Base-by-base conservation (phyloP, 1,139 yeast genomes). In the Kodamaea anthophila region DNA sequence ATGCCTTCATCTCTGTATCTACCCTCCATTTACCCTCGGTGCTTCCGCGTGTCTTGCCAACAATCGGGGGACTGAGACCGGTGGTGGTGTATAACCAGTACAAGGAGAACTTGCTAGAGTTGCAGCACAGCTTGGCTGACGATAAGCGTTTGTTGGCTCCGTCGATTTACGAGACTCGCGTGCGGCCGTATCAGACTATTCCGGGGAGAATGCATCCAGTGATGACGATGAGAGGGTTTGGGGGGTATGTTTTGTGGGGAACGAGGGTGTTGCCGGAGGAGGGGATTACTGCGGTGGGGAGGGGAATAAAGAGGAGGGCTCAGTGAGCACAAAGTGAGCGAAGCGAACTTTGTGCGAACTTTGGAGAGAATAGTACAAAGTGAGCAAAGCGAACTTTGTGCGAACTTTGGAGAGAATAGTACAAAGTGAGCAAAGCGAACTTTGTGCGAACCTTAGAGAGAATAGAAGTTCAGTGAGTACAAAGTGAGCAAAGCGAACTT, bases 121-220 rank as follows among this genome's bases (percentile, higher is more conserved):
- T 83, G 9, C 83, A 85, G 32, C 87, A 86, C 47, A 63, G 64
- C 9, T 62, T 87, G 29, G 67, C 74, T 38, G 61, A 62, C 25
- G 94, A 86, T 43, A 66, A 74, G 40, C 65, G 88, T 31, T 72
- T 85, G 8, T 64, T 91, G 43, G 93, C 94, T 1, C 95, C 96
- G 4, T 74, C 87, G 3, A 76, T 93, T 16, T 66, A 74, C 37
- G 96, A 88, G 52, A 74, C 94, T 0, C 67, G 86, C 36, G 94
- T 84, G 6, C 74, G 96, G 40, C 81, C 80, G 29, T 86, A 82
- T 51, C 99, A 91, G 57, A 87, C 96, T 4, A 74, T 91, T 16
- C 87, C 94, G 9, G 98, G 98, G 5, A 77, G 94, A 51, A 65
- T 91, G 52, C 98, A 93, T 53, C 99, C 99, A 0, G 56, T 79